phyloP scores from a whole-genome alignment of 1,284 basidiomycete genomes.

The Flammula alnicola region DNA sequence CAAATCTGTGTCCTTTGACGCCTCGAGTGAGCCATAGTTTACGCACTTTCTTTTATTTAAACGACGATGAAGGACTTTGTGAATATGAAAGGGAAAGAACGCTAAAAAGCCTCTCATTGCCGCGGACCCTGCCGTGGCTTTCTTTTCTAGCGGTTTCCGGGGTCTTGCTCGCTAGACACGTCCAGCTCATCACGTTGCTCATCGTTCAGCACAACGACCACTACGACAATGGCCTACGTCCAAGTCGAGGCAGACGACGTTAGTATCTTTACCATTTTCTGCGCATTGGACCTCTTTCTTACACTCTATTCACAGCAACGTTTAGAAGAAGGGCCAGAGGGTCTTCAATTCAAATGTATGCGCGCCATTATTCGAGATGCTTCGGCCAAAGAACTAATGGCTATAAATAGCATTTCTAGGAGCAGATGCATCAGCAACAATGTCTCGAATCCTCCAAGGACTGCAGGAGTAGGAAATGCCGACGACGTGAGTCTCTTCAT shows the following conservation, averaged over 20 bases:
- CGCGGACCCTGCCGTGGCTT: neutral
- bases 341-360: constrained; percentile 68
- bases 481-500: constrained; percentile 48
- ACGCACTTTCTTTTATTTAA: too few species aligned
- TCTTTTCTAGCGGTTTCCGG: too few species aligned
- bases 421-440: constrained; percentile 34
- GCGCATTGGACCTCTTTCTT: neutral
- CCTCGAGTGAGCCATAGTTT: too few species aligned
- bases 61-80: too few species aligned
- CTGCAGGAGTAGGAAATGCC: constrained; percentile 48
- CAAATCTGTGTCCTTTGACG: too few species aligned
- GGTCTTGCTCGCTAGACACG: constrained; percentile 14
- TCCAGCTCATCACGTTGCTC: constrained; percentile 20
- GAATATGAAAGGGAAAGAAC: too few species aligned
- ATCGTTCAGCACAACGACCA: constrained; percentile 14
- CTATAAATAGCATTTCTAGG: constrained; percentile 54
- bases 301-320: constrained; percentile 36
- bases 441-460: constrained; percentile 31
- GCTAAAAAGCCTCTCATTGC: too few species aligned
- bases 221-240: constrained; percentile 53
- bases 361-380: constrained; percentile 3
- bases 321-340: constrained; percentile 65
- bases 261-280: constrained; percentile 18
- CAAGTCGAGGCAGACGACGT: constrained; percentile 62
- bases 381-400: neutral